phyloP scores from a whole-genome alignment of 768 basidiomycete species.

The Pisolithus tinctorius region DNA sequence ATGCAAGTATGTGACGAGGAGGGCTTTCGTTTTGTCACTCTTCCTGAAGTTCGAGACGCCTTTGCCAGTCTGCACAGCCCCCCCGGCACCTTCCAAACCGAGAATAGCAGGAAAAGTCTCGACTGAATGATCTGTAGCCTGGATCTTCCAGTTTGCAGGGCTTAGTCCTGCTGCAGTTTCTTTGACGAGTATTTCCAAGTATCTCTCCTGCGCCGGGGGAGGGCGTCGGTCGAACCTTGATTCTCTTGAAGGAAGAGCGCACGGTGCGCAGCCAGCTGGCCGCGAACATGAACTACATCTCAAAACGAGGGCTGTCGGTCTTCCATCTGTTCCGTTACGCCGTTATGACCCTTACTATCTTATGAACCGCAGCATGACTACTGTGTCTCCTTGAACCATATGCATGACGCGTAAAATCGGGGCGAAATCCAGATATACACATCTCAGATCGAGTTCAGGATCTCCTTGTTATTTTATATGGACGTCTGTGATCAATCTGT shows the following conservation, averaged over 20 bases:
- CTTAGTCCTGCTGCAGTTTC: constrained; percentile 23
- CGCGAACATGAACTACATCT: too few relatives aligned
- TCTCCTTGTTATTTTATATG: too few relatives aligned
- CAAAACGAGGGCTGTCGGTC: too few relatives aligned
- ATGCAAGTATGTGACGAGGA: background rate
- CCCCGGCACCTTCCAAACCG: constrained; percentile 35
- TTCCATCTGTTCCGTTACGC: too few relatives aligned
- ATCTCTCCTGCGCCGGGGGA: background rate
- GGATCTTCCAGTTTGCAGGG: constrained; percentile 35
- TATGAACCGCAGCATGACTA: too few relatives aligned
- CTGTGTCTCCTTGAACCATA: too few relatives aligned
- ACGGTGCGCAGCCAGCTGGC: background rate
- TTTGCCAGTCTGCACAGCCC: constrained; percentile 33
- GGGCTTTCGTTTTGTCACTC: constrained; percentile 30
- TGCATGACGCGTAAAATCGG: too few relatives aligned
- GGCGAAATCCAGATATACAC: too few relatives aligned
- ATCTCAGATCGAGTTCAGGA: too few relatives aligned
- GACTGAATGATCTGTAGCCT: constrained; percentile 6
- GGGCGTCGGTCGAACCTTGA: background rate
- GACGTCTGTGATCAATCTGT: too few relatives aligned
- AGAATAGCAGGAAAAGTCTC: constrained; percentile 31
- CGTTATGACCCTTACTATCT: too few relatives aligned
- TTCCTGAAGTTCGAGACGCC: constrained; percentile 30
- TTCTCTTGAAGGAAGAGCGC: background rate
- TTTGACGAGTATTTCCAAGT: background rate